Percentiles rank a stretch among this genome's conserved stretches.
These are phyloP conservation scores for Pseudozyma flocculosa DNA, from an alignment of 1,284 basidiomycete genomes.

Conservation along the genomic window DNA sequence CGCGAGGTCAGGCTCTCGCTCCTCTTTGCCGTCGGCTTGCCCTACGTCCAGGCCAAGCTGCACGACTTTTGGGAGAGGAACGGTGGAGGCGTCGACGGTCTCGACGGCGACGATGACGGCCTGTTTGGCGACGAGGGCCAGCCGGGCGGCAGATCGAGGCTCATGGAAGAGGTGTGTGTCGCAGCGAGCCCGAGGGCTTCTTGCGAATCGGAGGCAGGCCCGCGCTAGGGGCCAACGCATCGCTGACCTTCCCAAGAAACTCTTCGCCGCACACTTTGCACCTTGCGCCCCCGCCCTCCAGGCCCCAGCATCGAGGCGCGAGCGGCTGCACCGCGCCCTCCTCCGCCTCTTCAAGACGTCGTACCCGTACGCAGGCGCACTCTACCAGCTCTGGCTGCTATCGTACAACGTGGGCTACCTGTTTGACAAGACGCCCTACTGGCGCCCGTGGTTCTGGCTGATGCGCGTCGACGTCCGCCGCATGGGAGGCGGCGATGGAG, in stretches of 20 bases:
- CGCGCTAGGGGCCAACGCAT: no score
- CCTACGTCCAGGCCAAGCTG: slow-evolving; percentile 83
- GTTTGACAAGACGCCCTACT: slow-evolving; percentile 81
- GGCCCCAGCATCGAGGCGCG: not conserved
- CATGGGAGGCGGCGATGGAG: slow-evolving; percentile 61
- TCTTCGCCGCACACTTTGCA: no score
- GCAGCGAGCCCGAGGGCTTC: no score
- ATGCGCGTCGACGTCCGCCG: slow-evolving; percentile 79
- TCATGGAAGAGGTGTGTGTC: no score
- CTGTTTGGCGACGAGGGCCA: slow-evolving; percentile 60
- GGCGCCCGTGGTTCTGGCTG: slow-evolving; percentile 87
- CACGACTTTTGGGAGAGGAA: slow-evolving; percentile 87
- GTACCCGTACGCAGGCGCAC: slow-evolving; percentile 80
- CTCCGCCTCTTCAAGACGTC: slow-evolving; percentile 33
- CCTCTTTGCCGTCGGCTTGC: slow-evolving; percentile 71
- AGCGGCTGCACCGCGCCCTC: not conserved
- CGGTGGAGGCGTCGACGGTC: slow-evolving; percentile 72
- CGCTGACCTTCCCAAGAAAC: no score
- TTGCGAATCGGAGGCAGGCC: no score
- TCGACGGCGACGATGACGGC: slow-evolving; percentile 62
- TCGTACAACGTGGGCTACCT: slow-evolving; percentile 81
- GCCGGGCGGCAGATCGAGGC: no score
- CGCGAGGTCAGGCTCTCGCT: slow-evolving; percentile 26
- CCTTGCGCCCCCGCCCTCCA: not conserved
- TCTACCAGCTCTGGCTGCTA: slow-evolving; percentile 78